A percentile compares a stretch with the other conserved stretches of the same genome.
These are phyloP conservation scores for Penicillium psychrosexuale DNA, from an alignment of 2,329 filamentous ascomycete species.

Conservation along the genomic window DNA sequence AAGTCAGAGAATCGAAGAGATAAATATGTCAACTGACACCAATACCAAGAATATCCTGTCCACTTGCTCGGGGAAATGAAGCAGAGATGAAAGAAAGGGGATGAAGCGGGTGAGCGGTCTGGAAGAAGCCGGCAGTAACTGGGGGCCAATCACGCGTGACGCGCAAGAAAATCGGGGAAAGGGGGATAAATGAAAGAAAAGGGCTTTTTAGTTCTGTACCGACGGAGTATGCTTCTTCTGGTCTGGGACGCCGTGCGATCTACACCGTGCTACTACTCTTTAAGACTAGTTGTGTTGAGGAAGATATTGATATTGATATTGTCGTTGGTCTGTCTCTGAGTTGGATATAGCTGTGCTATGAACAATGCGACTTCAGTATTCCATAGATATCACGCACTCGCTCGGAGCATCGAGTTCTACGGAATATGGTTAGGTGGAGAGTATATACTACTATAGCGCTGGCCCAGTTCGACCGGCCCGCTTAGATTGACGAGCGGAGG, in stretches of 20 bases:
- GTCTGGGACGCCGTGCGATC: constrained; percentile 6
- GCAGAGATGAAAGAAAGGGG: constrained; percentile 23
- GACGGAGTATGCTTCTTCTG: constrained; percentile 1
- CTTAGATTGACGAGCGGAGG: constrained; percentile 3
- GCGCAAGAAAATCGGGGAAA: constrained; percentile 13
- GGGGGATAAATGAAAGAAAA: constrained; percentile 10
- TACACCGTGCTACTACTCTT: constrained; percentile 1
- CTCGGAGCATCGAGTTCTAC: neutral
- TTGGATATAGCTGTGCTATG: neutral
- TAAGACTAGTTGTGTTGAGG: neutral
- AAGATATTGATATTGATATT: constrained; percentile 1
- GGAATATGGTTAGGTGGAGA: neutral
- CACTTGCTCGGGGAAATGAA: constrained; percentile 3
- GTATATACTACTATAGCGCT: neutral
- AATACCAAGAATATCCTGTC: neutral
- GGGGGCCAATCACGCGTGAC: constrained; percentile 19
- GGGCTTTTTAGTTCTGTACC: neutral
- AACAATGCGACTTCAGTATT: neutral
- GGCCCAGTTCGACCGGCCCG: constrained; percentile 2
- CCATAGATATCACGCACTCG: neutral
- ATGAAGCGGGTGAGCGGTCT: constrained; percentile 23
- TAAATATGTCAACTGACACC: neutral
- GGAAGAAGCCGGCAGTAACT: constrained; percentile 15
- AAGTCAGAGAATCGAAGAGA: neutral
- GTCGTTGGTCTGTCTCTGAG: neutral